Conservation (phyloP, 73 alveolate genomes). For the Stentor roeselii region DNA sequence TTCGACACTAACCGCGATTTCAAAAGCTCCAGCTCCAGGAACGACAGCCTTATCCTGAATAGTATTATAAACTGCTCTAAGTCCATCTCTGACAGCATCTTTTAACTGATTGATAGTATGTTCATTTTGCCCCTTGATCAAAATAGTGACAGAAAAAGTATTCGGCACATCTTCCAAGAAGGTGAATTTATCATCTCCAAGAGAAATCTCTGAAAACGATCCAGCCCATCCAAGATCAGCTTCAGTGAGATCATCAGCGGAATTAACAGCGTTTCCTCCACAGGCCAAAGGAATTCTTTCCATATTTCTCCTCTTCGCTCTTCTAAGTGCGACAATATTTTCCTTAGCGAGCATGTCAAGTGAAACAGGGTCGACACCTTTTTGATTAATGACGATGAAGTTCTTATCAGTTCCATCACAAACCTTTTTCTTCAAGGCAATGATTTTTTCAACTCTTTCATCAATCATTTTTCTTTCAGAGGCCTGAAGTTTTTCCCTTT, state of each 20-base stretch:
- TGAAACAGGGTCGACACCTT: slow-evolving; percentile 99
- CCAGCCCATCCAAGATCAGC: slow-evolving; percentile 98
- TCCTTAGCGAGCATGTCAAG: slow-evolving; percentile 99
- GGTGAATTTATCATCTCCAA: slow-evolving; percentile 99
- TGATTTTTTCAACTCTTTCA: slow-evolving; percentile 94
- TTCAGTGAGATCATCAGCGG: slow-evolving; percentile 96
- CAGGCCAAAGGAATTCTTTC: slow-evolving; percentile 99
- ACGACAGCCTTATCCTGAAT: slow-evolving; percentile 92
- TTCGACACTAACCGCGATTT: slow-evolving; percentile 87
- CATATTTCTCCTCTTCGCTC: slow-evolving; percentile 99
- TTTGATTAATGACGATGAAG: slow-evolving; percentile 98
- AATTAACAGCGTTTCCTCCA: slow-evolving; percentile 99
- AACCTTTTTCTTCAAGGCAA: slow-evolving; percentile 93
- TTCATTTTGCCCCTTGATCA: slow-evolving; percentile 99
- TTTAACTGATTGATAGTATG: slow-evolving; percentile 95
- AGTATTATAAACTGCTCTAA: slow-evolving; percentile 98
- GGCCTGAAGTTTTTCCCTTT: slow-evolving; percentile 97
- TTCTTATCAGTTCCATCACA: slow-evolving; percentile 89
- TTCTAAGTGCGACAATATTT: slow-evolving; percentile 97
- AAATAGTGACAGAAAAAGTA: slow-evolving; percentile 99
- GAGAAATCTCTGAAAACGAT: slow-evolving; percentile 86
- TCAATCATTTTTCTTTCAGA: slow-evolving; percentile 97
- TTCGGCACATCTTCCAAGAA: slow-evolving; percentile 99
- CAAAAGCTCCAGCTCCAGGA: slow-evolving; percentile 99
- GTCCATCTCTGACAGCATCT: slow-evolving; percentile 99